Evolutionary conservation across 352 stramenopile species (phyloP).

Genomic region (Blastocystis hominis): DNA sequence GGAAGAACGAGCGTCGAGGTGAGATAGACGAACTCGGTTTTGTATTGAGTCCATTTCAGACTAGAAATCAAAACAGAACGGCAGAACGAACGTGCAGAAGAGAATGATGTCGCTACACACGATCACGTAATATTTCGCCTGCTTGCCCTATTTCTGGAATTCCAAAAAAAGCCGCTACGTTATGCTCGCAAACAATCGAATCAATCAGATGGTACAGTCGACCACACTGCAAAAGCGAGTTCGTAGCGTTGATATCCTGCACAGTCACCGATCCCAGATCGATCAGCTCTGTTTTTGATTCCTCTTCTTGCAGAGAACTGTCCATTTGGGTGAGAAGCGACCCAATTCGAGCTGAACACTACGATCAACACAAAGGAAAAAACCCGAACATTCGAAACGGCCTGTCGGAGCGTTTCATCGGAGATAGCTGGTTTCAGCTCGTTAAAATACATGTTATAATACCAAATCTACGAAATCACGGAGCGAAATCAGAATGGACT

Average conservation of each 20-base stretch:
- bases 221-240: too few relatives aligned
- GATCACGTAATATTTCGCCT: neutral
- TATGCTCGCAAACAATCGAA: too few relatives aligned
- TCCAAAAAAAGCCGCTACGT: neutral
- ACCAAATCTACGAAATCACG: too few relatives aligned
- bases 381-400: neutral
- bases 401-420: neutral
- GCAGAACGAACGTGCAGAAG: conserved; percentile 4
- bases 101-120: conserved; percentile 10
- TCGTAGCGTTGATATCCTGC: too few relatives aligned
- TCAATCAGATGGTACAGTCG: too few relatives aligned
- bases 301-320: neutral
- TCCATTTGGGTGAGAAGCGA: neutral
- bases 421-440: too few relatives aligned
- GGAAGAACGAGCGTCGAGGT: neutral
- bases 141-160: neutral
- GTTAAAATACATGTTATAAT: too few relatives aligned
- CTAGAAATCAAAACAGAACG: neutral
- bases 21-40: neutral
- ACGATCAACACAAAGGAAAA: too few relatives aligned
- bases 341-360: neutral
- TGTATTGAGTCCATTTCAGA: neutral
- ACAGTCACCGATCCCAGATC: too few relatives aligned
- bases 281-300: neutral
- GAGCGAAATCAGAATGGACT: too few relatives aligned